Base-by-base conservation (phyloP, 1,139 yeast species). In the Blastobotrys serpentis region DNA sequence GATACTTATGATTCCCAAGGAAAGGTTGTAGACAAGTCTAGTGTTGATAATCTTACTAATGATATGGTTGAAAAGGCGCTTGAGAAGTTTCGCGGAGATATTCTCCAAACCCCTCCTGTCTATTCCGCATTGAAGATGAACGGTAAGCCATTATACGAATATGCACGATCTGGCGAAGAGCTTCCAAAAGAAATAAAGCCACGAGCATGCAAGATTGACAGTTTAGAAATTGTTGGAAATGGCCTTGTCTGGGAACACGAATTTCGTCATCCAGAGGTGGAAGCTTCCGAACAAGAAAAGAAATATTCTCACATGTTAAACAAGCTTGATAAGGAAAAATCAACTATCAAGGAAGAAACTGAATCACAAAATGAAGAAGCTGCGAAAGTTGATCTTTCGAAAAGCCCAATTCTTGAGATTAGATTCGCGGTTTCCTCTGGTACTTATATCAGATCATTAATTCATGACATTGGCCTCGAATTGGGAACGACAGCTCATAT, bases 1-100 rank as follows among this genome's bases (percentile, higher is more conserved):
- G 89, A 96, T 0, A 87, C 98, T 0, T 96, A 96, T 21, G 99
- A 94, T 62, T 76, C 84, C 0, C 96, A 90, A 61, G 98, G 98
- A 10, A 86, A 86, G 52, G 74, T 89, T 2, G 62, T 90, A 22
- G 72, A 82, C 14, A 75, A 75, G 55, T 81, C 78, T 30, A 75
- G 78, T 7, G 74, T 78, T 2, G 73, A 70, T 6, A 89, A 84
- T 58, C 68, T 92, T 40, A 78, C 82, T 0, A 68, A 71, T 52
- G 83, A 79, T 2, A 65, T 73, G 51, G 69, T 92, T 16, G 67
- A 68, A 13, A 64, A 70, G 3, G 73, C 82, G 0, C 77, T 79
- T 29, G 71, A 70, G 8, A 82, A 81, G 64, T 89, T 92, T 61
- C 70, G 81, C 13, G 98, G 98, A 0, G 77, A 81, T 30, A 72